Percentiles rank a stretch among this genome's conserved stretches.
Evolutionary conservation across 2,329 filamentous ascomycete genomes (phyloP).

Genomic region (Septoria petroselini): DNA sequence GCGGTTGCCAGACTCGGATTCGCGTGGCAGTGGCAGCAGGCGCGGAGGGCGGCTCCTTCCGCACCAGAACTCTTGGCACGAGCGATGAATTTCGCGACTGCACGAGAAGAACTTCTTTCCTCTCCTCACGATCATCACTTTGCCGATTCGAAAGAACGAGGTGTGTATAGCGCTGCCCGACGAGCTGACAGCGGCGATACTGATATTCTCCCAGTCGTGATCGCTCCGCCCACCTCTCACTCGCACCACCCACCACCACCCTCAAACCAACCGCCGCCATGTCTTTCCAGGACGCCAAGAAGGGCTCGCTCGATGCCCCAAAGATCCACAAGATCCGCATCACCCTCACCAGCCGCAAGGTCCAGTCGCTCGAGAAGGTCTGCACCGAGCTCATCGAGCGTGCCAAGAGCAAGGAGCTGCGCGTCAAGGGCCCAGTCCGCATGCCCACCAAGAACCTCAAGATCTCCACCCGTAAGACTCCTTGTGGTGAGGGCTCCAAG

Average conservation of each 20-base stretch:
- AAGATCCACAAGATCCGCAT: constrained; percentile 99
- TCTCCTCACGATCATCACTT: constrained; percentile 51
- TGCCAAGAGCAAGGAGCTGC: constrained; percentile 96
- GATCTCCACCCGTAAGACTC: constrained; percentile 97
- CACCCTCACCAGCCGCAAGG: constrained; percentile 93
- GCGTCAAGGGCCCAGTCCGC: constrained; percentile 96
- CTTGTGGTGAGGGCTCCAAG: constrained; percentile 99
- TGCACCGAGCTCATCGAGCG: constrained; percentile 98
- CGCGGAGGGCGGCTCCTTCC: no score
- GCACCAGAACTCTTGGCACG: no score
- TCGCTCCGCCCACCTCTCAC: constrained; percentile 42
- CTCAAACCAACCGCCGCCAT: constrained; percentile 49
- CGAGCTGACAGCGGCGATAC: constrained; percentile 9
- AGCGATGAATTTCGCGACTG: constrained; percentile 6
- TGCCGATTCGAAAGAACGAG: constrained; percentile 46
- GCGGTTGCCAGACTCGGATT: constrained; percentile 9
- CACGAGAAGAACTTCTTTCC: constrained; percentile 21
- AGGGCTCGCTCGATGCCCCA: constrained; percentile 78
- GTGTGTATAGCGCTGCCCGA: constrained; percentile 13
- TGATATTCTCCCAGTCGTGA: constrained; percentile 46
- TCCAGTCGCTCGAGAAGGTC: constrained; percentile 94
- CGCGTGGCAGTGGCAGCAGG: no score
- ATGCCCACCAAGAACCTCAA: constrained; percentile 96
- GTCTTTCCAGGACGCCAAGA: constrained; percentile 95
- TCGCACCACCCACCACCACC: constrained; percentile 28